Percentiles rank a stretch among this genome's conserved stretches.
These are phyloP conservation scores for Eimeria praecox DNA, from an alignment of 169 alveolate species.

Conservation along the genomic window DNA sequence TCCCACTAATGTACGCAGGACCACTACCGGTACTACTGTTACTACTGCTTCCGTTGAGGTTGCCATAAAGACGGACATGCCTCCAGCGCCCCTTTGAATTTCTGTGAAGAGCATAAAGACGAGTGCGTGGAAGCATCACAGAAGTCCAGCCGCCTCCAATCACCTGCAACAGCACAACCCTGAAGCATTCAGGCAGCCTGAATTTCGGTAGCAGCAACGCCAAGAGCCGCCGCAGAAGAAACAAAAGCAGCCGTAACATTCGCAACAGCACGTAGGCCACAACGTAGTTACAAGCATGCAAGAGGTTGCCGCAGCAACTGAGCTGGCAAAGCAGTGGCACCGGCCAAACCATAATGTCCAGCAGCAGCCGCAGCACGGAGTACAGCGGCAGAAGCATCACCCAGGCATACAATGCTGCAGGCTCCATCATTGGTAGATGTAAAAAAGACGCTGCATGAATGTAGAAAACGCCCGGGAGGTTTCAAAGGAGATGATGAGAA, in stretches of 20 bases:
- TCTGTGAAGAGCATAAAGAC: constrained; percentile 62
- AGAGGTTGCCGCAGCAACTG: not conserved
- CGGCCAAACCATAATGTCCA: not conserved
- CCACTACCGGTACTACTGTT: not conserved
- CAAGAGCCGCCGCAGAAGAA: constrained; percentile 12
- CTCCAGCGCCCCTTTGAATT: constrained; percentile 53
- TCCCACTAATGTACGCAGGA: not conserved
- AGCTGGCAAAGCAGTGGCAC: not conserved
- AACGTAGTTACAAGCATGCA: not conserved
- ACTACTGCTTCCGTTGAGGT: not conserved
- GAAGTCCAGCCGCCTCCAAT: constrained; percentile 74
- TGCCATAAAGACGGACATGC: constrained; percentile 23
- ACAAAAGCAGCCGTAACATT: not conserved
- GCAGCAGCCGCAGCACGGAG: not conserved
- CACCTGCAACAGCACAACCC: constrained; percentile 30
- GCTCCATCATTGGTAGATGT: constrained; percentile 29
- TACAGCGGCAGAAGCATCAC: not conserved
- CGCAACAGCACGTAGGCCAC: not conserved
- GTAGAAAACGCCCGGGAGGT: constrained; percentile 67
- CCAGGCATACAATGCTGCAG: constrained; percentile 53
- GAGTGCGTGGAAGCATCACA: constrained; percentile 45
- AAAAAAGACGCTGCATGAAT: constrained; percentile 56
- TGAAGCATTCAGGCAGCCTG: not conserved
- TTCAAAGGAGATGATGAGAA: constrained; percentile 39
- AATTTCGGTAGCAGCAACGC: not conserved